phyloP scores from a whole-genome alignment of 202 grass and related monocot genomes.

The Alloteropsis angusta region DNA sequence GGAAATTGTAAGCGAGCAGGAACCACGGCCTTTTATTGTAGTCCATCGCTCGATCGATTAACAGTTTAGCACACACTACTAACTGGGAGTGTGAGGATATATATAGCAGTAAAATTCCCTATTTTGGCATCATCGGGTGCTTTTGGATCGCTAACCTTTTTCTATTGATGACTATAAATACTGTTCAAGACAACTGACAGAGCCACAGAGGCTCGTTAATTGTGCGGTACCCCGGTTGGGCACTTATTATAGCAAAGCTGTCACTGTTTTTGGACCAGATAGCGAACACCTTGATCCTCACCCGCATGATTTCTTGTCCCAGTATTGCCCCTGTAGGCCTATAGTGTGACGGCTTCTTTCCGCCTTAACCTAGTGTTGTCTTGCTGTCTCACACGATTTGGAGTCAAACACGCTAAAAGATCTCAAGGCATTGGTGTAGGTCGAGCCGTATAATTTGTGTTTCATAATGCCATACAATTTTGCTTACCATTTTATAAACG shows the following conservation, averaged over 20 bases:
- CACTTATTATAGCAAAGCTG: not conserved
- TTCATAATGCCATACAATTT: not conserved
- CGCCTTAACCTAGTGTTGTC: not conserved
- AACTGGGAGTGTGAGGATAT: too few relatives aligned
- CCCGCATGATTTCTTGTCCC: not conserved
- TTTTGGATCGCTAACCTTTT: slow-evolving; percentile 12
- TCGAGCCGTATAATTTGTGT: not conserved
- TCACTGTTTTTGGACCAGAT: not conserved
- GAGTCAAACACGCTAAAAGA: too few relatives aligned
- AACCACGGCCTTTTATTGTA: not conserved
- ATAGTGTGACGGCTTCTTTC: not conserved
- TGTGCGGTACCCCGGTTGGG: not conserved
- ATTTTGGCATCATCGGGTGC: not conserved
- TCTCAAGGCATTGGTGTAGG: not conserved
- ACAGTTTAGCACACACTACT: not conserved
- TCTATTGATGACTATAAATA: not conserved
- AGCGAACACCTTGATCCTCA: not conserved
- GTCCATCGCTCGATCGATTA: not conserved
- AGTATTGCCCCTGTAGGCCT: not conserved
- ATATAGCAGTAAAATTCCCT: too few relatives aligned
- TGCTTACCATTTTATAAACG: not conserved
- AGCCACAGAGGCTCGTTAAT: not conserved
- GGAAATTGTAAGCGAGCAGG: not conserved
- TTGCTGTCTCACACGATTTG: too few relatives aligned
- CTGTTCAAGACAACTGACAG: not conserved